Conservation (phyloP, 2,329 filamentous ascomycete species). For the Cercospora nicotianae region DNA sequence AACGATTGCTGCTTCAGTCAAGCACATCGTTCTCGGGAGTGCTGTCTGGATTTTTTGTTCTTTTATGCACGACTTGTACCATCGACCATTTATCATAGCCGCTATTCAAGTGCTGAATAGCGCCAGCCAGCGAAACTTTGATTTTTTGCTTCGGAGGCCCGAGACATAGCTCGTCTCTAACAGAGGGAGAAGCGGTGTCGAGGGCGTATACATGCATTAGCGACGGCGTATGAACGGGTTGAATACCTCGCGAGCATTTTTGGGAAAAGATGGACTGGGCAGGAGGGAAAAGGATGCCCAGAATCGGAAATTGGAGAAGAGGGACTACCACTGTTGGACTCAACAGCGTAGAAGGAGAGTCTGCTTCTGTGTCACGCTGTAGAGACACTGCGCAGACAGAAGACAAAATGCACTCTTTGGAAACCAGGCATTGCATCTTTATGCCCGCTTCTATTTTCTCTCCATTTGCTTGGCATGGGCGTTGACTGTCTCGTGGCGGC, state of each 20-base stretch:
- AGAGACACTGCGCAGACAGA: neutral
- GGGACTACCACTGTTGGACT: no score
- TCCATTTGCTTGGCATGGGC: neutral
- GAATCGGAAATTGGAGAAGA: neutral
- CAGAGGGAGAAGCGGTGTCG: neutral
- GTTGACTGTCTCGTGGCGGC: neutral
- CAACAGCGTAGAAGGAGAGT: no score
- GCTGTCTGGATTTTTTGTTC: constrained; percentile 44
- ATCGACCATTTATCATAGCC: neutral
- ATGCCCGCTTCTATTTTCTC: neutral
- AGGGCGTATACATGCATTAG: neutral
- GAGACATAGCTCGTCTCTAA: neutral
- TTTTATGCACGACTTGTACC: constrained; percentile 8
- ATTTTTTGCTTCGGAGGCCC: constrained; percentile 8
- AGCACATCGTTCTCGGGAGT: neutral
- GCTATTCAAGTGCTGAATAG: constrained; percentile 37
- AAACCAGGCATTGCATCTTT: neutral
- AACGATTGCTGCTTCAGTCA: neutral
- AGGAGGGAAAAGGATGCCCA: neutral
- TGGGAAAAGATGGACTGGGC: neutral
- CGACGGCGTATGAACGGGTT: neutral
- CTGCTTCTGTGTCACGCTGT: neutral
- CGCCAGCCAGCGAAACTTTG: constrained; percentile 13
- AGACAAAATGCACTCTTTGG: neutral
- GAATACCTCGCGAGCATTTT: neutral